Evolutionary conservation across 805 yeast species (phyloP), one percentile per base, ranked within the genome.

Genomic region (Wickerhamomyces chaumierensis): DNA sequence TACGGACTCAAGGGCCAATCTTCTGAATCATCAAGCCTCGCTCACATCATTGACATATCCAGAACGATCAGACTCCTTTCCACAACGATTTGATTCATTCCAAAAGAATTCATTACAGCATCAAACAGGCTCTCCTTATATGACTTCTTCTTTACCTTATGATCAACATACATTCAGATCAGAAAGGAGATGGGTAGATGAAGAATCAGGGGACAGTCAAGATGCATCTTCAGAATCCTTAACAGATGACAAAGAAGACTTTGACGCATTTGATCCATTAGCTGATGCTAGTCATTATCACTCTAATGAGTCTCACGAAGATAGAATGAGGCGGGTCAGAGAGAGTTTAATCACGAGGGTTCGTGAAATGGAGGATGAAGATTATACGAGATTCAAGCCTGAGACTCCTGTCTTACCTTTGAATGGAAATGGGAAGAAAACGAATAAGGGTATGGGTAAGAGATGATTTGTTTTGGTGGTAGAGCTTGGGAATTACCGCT

Each of bases 301-400:
- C 14, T 14, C 29, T 8, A 14, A 25, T 8, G 29, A 25, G n/a
- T 11, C 29, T 25, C 29, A 25, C 12, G 29, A 7, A 13, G n/a
- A 35, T 1, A 38, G 43, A 25, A 33, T 20, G 2, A 15, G 12
- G 8, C 31, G 33, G 5, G 52, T 48, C 11, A 46, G 53, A 36
- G 42, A 48, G 25, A 47, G 52, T 39, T 31, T 51, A 23, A 36
- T 47, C 6, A 12, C 39, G 2, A 42, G 56, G 25, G 53, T 53
- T 12, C 39, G 34, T 27, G 43, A 51, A 18, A 49, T 51, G 53
- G 53, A 49, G 32, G 13, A 32, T 18, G 56, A 51, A 33, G 52
- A 51, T 27, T 52, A 52, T 34, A 47, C 33, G 13, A 31, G 18
- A 15, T 31, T 31, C 12, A 31, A 15, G 8, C 33, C 33, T 7